phyloP scores from a whole-genome alignment of 352 stramenopile species.

The Globisporangium orthogonon region DNA sequence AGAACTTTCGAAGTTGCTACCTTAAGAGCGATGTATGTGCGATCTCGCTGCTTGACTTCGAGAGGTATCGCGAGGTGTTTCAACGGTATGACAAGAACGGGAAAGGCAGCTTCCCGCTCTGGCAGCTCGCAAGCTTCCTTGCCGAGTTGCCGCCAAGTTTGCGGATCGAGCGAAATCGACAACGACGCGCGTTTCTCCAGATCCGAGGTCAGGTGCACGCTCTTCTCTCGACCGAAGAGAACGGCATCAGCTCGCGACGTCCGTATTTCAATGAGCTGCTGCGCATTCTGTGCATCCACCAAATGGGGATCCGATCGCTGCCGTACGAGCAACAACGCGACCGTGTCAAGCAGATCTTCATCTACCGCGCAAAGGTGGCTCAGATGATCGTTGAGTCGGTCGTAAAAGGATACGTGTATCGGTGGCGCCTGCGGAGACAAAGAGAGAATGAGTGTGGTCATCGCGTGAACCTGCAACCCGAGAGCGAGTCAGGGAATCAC shows the following conservation, averaged over 20 bases:
- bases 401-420: conserved; percentile 56
- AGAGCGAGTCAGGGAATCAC: background rate
- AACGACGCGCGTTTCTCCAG: conserved; percentile 61
- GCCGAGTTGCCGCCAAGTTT: conserved; percentile 45
- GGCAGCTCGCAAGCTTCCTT: conserved; percentile 57
- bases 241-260: conserved; percentile 18
- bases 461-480: background rate
- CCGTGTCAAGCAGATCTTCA: conserved; percentile 82
- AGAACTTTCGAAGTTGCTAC: conserved; percentile 81
- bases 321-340: conserved; percentile 78
- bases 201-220: conserved; percentile 62
- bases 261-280: conserved; percentile 78
- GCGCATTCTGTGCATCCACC: conserved; percentile 69
- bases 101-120: conserved; percentile 53
- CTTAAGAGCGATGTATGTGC: conserved; percentile 67
- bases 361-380: conserved; percentile 70
- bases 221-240: conserved; percentile 19
- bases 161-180: conserved; percentile 27
- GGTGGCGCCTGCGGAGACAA: conserved; percentile 15
- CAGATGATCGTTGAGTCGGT: conserved; percentile 71
- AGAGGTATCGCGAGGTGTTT: conserved; percentile 67
- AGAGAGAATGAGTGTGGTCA: background rate
- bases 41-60: conserved; percentile 73
- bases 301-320: conserved; percentile 71
- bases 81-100: conserved; percentile 48